Base-by-base conservation (phyloP, 108 stramenopile genomes). In the Conticribra guillardii region DNA sequence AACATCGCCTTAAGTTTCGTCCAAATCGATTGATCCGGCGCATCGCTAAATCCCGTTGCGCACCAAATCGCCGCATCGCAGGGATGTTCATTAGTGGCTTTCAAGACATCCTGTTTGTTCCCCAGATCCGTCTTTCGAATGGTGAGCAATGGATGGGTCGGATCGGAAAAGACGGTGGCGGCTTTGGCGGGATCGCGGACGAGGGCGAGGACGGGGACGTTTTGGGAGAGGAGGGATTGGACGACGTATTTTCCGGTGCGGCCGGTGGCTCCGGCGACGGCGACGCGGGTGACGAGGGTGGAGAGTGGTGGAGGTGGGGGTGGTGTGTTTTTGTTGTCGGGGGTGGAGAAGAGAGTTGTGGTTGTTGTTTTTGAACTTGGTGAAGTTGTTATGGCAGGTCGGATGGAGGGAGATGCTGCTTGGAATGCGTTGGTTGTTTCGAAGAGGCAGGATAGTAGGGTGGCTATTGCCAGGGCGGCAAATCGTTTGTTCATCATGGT, bases 51-150 rank as follows among this genome's bases (percentile, higher is more conserved):
- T 33, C 93, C 93, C 0, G 93, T 91, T 17, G 93, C 90, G 54
- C 87, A 88, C 93, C 93, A 94, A 68, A 94, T 85, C 23, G 81
- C 84, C 7, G 87, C 89, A 71, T 94, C 90, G 21, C 84, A 80
- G 30, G 29, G 77, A 4, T 62, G 48, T 9, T 47, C 60, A 14
- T 47, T 33, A 26, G 89, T 11, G 27, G 78, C 84, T 3, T 47
- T 22, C 8, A 75, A 31, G 14, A 90, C 74, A 34, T 81, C 69
- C 1, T 71, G 27, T 48, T 66, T 60, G 33, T 57, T 63, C 24
- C 77, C 69, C 54, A 91, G 64, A 48, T 89, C 84, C 48, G 80
- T 82, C 60, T 76, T 48, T 32, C 77, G 59, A 41, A 91, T 83
- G n/a, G 74, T 64, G 0, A 90, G 58, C 11, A 74, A 55, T 45